Evolutionary conservation across 441 rosid species (phyloP).

Genomic region (Francoa sonchifolia): DNA sequence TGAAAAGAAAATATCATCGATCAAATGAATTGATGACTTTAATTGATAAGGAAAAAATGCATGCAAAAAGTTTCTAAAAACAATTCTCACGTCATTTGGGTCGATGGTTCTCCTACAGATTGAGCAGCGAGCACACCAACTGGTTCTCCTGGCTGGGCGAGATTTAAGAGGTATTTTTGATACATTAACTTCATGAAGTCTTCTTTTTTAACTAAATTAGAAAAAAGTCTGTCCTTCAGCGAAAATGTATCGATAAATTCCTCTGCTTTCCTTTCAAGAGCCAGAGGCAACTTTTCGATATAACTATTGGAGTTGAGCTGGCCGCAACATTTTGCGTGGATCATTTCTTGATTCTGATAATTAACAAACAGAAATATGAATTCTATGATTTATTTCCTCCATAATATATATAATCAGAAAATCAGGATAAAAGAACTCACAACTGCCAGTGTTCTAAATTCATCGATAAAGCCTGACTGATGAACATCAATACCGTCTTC

Average conservation of each 20-base stretch:
- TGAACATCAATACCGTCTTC: slow-evolving; percentile 99
- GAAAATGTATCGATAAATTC: slow-evolving; percentile 39
- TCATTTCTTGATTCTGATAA: slow-evolving; percentile 67
- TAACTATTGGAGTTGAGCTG: slow-evolving; percentile 28
- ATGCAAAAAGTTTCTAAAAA: slow-evolving; percentile 10
- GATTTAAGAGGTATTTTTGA: slow-evolving; percentile 68
- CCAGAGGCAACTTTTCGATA: slow-evolving; percentile 45
- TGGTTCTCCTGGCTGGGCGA: slow-evolving; percentile 99
- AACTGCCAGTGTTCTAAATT: slow-evolving; percentile 54
- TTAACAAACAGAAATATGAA: slow-evolving; percentile 6
- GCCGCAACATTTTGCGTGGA: slow-evolving; percentile 28
- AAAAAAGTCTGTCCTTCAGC: slow-evolving; percentile 24
- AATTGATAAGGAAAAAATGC: neutral
- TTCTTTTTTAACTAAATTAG: slow-evolving; percentile 30
- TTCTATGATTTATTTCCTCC: slow-evolving; percentile 6
- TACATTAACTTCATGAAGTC: slow-evolving; percentile 53
- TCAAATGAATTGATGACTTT: neutral
- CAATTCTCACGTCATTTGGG: slow-evolving; percentile 91
- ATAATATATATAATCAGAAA: slow-evolving; percentile 10
- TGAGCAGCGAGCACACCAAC: slow-evolving; percentile 98
- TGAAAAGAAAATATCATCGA: slow-evolving; percentile 17
- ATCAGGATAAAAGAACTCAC: slow-evolving; percentile 27
- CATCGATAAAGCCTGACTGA: slow-evolving; percentile 61
- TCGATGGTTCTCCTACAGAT: slow-evolving; percentile 99
- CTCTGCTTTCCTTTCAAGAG: slow-evolving; percentile 61